These are phyloP conservation scores for Jatropha podagrica DNA, from an alignment of 441 rosid genomes.

Conservation along the genomic window DNA sequence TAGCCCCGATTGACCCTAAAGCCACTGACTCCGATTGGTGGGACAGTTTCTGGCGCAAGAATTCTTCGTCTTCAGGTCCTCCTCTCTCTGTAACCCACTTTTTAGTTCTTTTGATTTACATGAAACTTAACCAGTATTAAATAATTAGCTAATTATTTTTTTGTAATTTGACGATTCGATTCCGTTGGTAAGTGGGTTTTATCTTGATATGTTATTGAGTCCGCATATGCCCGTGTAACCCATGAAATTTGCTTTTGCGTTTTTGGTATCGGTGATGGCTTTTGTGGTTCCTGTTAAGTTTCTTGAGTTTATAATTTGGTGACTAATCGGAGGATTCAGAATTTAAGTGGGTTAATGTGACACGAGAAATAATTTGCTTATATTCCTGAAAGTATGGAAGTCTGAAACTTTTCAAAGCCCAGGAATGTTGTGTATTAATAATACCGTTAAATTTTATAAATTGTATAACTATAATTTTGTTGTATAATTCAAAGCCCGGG, in stretches of 20 bases:
- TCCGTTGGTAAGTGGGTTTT: background rate
- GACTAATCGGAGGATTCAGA: background rate
- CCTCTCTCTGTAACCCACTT: background rate
- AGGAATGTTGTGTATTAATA: background rate
- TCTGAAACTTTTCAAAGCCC: background rate
- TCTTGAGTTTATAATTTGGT: background rate
- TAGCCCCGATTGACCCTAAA: constrained; percentile 61
- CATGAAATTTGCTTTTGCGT: constrained; percentile 1
- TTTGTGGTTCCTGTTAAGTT: background rate
- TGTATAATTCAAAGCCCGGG: background rate
- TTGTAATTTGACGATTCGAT: background rate
- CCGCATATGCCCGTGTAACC: background rate
- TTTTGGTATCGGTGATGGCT: background rate
- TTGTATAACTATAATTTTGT: background rate
- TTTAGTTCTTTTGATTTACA: background rate
- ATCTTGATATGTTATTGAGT: background rate
- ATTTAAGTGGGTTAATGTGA: constrained; percentile 3
- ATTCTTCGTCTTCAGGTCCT: constrained; percentile 71
- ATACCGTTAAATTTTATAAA: background rate
- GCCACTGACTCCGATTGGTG: constrained; percentile 89
- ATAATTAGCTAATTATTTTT: background rate
- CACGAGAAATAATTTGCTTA: background rate
- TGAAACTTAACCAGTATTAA: background rate
- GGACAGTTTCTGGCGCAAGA: constrained; percentile 77
- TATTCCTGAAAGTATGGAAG: background rate